These are phyloP conservation scores for Choiromyces venosus DNA, from an alignment of 495 filamentous ascomycete species.

Conservation along the genomic window DNA sequence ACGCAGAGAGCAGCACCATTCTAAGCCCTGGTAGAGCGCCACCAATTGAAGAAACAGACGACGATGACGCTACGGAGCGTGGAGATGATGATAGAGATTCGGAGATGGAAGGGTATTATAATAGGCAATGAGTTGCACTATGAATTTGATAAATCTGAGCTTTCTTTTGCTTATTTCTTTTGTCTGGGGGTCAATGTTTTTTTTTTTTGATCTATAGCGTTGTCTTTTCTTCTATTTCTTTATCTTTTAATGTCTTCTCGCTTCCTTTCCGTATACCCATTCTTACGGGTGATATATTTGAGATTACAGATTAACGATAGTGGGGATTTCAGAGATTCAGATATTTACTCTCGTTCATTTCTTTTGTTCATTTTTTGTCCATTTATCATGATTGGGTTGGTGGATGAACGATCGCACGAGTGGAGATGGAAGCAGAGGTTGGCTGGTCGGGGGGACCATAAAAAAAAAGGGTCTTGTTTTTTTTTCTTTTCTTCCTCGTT, in stretches of 20 bases:
- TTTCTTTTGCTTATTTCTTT: not conserved
- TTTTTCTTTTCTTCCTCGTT: not conserved
- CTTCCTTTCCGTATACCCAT: not conserved
- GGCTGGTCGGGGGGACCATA: not conserved
- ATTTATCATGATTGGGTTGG: not conserved
- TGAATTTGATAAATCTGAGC: not conserved
- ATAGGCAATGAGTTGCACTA: not conserved
- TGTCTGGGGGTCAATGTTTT: not conserved
- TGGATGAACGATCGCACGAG: not conserved
- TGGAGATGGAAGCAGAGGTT: not conserved
- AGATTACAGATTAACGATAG: not conserved
- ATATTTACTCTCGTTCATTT: not conserved
- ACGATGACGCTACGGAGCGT: conserved; percentile 32
- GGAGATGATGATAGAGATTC: conserved; percentile 34
- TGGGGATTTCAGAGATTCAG: not conserved
- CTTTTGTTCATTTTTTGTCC: not conserved
- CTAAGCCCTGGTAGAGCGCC: conserved; percentile 17
- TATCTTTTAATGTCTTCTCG: not conserved
- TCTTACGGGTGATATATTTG: not conserved
- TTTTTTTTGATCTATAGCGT: not conserved
- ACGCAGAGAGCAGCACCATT: conserved; percentile 24
- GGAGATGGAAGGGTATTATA: not conserved
- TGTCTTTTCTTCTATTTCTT: not conserved
- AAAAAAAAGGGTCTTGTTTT: not conserved
- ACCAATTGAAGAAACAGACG: conserved; percentile 31